These are phyloP conservation scores for Rhizopogon vesiculosus DNA, from an alignment of 768 basidiomycete genomes.

Conservation along the genomic window DNA sequence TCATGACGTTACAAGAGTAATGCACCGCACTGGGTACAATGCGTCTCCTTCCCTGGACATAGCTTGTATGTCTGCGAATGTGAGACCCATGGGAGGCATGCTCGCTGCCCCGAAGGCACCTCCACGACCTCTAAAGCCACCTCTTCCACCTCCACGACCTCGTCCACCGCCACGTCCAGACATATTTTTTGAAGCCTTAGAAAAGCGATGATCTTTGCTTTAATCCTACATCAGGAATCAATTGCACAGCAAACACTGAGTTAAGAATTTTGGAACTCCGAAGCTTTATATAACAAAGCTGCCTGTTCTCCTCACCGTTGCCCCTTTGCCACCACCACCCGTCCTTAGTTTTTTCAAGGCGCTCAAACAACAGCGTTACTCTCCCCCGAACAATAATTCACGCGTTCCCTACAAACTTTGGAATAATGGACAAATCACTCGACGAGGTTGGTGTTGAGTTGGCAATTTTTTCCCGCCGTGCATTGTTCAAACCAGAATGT, in stretches of 20 bases:
- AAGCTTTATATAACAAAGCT: conserved; percentile 17
- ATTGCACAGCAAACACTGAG: conserved; percentile 2
- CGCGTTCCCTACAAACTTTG: neutral
- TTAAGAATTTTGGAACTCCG: conserved; percentile 16
- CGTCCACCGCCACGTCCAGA: conserved; percentile 42
- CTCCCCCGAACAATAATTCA: neutral
- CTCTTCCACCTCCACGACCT: conserved; percentile 51
- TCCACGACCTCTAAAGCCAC: conserved; percentile 50
- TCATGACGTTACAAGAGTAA: conserved; percentile 14
- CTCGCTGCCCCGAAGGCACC: conserved; percentile 29
- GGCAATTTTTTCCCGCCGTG: conserved; percentile 8
- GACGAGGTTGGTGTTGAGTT: conserved; percentile 58
- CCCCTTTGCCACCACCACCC: conserved; percentile 26
- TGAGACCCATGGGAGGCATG: conserved; percentile 73
- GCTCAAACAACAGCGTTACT: neutral
- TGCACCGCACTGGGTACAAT: conserved; percentile 70
- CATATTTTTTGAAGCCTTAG: conserved; percentile 29
- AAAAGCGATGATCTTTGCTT: neutral
- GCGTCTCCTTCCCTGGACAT: conserved; percentile 73
- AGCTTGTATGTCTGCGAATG: conserved; percentile 74
- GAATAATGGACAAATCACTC: conserved; percentile 74
- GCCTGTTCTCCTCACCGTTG: conserved; percentile 12
- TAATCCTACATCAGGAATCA: neutral
- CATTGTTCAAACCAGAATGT: conserved; percentile 18
- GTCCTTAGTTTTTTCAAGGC: conserved; percentile 4